A percentile compares a stretch with the other conserved stretches of the same genome.
Conservation (phyloP, 2,329 filamentous ascomycete genomes). For the Didymella sp. region DNA sequence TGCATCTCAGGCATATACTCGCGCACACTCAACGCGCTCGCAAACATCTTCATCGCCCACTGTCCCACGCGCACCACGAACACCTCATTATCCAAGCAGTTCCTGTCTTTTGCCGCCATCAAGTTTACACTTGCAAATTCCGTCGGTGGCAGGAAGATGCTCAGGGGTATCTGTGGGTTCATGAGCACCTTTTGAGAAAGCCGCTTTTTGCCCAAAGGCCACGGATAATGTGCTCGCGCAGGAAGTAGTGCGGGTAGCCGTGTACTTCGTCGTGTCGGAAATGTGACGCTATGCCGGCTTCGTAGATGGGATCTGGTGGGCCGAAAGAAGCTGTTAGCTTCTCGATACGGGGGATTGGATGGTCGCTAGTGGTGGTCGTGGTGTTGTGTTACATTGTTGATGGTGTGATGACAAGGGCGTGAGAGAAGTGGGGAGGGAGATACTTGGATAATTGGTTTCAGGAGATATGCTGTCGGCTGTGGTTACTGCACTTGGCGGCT, state of each 20-base stretch:
- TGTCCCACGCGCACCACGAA: not conserved
- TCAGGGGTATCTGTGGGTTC: not conserved
- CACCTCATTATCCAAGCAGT: not conserved
- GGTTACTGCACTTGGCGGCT: not conserved
- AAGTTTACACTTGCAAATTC: not conserved
- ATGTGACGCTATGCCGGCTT: not conserved
- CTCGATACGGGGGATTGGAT: not conserved
- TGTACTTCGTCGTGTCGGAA: not conserved
- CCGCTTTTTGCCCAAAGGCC: not conserved
- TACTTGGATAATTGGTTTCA: not conserved
- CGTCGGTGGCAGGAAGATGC: not conserved
- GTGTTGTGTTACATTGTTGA: not conserved
- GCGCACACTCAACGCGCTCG: not conserved
- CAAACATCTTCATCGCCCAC: not conserved
- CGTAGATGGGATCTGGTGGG: not conserved
- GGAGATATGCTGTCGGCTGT: not conserved
- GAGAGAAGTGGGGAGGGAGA: not conserved
- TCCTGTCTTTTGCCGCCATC: not conserved
- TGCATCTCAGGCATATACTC: not conserved
- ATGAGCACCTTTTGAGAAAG: not conserved
- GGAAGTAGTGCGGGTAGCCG: not conserved
- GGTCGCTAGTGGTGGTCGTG: not conserved
- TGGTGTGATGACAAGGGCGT: not conserved
- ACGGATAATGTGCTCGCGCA: not conserved
- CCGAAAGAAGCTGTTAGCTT: not conserved